Evolutionary conservation across 179 eudicot genomes (phyloP).

Genomic region (Silene noctiflora): DNA sequence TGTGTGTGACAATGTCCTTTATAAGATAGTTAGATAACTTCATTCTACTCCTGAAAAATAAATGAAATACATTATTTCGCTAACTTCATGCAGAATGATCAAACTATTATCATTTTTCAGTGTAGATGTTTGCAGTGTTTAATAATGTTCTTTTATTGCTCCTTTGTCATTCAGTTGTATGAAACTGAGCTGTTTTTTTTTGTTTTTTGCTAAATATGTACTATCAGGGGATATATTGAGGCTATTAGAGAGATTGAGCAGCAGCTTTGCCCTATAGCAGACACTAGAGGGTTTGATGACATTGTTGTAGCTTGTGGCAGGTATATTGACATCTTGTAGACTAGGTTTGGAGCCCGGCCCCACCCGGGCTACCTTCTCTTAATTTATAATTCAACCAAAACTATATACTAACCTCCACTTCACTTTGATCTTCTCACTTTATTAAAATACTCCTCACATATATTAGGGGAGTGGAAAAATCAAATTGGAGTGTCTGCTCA

Average conservation of each 20-base stretch:
- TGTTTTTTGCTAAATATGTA: constrained; percentile 3
- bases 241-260: constrained; percentile 81
- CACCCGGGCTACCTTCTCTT: too few species aligned
- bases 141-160: constrained; percentile 9
- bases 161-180: constrained; percentile 1
- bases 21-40: too few species aligned
- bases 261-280: constrained; percentile 44
- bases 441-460: too few species aligned
- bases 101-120: neutral
- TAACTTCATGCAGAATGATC: constrained; percentile 5
- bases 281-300: constrained; percentile 65
- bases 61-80: too few species aligned
- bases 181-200: neutral
- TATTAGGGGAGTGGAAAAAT: too few species aligned
- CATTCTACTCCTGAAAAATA: too few species aligned
- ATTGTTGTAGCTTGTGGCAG: constrained; percentile 98
- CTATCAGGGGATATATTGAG: constrained; percentile 88
- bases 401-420: too few species aligned
- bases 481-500: too few species aligned
- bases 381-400: too few species aligned
- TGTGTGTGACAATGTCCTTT: too few species aligned
- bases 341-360: too few species aligned
- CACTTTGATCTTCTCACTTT: too few species aligned
- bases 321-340: constrained; percentile 32
- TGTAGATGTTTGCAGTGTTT: neutral